A percentile compares a stretch with the other conserved stretches of the same genome.
Evolutionary conservation across 1,284 basidiomycete genomes (phyloP).

Genomic region (Sanghuangporus baumii): DNA sequence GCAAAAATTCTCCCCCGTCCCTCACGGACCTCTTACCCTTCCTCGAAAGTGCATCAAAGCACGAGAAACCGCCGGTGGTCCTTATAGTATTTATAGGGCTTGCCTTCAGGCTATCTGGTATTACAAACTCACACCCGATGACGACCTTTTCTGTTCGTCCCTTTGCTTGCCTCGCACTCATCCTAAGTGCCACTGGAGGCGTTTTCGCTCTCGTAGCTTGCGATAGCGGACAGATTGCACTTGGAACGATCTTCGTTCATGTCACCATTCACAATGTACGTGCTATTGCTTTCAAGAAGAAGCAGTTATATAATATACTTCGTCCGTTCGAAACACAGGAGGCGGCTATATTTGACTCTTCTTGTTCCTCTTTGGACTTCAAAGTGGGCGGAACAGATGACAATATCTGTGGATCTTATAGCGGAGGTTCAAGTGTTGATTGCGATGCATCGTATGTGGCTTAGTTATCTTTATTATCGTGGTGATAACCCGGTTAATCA

Average conservation of each 20-base stretch:
- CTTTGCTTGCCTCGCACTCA: background rate
- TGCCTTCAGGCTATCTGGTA: no score
- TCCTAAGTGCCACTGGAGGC: background rate
- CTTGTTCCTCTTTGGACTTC: background rate
- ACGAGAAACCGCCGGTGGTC: no score
- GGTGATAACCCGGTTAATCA: background rate
- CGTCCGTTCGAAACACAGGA: background rate
- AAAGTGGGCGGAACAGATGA: background rate
- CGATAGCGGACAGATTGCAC: background rate
- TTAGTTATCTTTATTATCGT: no score
- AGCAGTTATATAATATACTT: background rate
- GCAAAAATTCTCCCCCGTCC: no score
- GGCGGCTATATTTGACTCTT: background rate
- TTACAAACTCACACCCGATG: background rate
- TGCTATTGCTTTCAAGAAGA: background rate
- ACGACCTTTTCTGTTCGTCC: no score
- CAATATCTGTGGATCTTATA: background rate
- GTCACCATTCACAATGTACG: background rate
- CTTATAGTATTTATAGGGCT: no score
- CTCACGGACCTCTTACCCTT: no score
- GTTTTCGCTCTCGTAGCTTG: background rate
- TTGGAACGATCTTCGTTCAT: background rate
- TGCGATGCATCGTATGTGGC: background rate
- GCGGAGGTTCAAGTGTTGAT: background rate
- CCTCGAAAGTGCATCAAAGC: no score